Evolutionary conservation across 225 moss, liverwort and hornwort species (phyloP).

Genomic region (Marchantia paleacea): DNA sequence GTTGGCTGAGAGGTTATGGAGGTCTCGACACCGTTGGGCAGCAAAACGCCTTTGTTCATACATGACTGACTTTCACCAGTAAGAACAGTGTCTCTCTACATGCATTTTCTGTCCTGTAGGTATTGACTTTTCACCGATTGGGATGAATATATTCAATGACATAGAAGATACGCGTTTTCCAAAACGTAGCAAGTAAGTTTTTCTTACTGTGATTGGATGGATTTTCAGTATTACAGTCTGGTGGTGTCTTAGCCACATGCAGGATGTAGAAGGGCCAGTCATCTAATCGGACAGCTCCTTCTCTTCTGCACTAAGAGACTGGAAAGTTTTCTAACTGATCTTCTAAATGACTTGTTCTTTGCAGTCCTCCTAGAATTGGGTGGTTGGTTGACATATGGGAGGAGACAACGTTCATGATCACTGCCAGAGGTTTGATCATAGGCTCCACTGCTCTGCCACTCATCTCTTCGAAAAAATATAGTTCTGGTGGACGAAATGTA

Average conservation of each 20-base stretch:
- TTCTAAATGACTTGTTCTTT: constrained; percentile 7
- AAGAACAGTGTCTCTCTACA: constrained; percentile 14
- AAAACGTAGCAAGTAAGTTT: too few species aligned
- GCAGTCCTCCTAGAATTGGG: constrained; percentile 70
- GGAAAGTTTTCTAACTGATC: neutral
- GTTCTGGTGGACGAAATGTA: constrained; percentile 22
- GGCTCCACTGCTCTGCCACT: constrained; percentile 61
- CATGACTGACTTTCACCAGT: constrained; percentile 79
- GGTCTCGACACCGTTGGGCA: constrained; percentile 89
- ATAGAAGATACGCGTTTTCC: too few species aligned
- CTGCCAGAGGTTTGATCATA: constrained; percentile 41
- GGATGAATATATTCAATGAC: too few species aligned
- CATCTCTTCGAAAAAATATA: constrained; percentile 17
- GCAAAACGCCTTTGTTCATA: constrained; percentile 71
- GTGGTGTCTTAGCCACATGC: neutral
- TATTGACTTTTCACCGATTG: too few species aligned
- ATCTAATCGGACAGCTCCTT: neutral
- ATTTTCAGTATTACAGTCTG: neutral
- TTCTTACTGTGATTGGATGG: too few species aligned
- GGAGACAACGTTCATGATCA: constrained; percentile 42
- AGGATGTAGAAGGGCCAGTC: neutral
- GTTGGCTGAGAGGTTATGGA: constrained; percentile 74
- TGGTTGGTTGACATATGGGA: constrained; percentile 68
- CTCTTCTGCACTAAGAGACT: neutral
- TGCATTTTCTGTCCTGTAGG: too few species aligned